phyloP scores from a whole-genome alignment of 495 filamentous ascomycete genomes.

The Friedmanniomyces endolithicus region DNA sequence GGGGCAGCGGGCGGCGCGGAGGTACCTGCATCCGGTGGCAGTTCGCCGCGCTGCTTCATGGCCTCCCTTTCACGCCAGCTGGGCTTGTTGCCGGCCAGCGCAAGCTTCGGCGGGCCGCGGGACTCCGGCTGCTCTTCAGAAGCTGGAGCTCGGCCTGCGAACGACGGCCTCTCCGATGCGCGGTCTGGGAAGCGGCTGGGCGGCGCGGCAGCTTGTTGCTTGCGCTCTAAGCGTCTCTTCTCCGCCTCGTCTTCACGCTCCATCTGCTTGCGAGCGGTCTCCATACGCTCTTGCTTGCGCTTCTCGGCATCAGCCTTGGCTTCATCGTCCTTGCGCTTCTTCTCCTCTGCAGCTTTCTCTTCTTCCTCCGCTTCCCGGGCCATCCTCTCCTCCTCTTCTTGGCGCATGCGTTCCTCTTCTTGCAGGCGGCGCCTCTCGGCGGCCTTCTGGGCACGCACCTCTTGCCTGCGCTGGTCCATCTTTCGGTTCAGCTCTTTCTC shows the following conservation, averaged over 20 bases:
- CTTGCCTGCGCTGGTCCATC: slow-evolving; percentile 74
- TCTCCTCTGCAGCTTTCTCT: slow-evolving; percentile 58
- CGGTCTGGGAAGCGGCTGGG: slow-evolving; percentile 34
- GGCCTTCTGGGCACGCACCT: slow-evolving; percentile 58
- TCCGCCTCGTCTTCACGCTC: slow-evolving; percentile 60
- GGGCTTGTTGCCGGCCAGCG: slow-evolving; percentile 50
- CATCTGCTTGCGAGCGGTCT: slow-evolving; percentile 49
- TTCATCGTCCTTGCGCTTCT: slow-evolving; percentile 46
- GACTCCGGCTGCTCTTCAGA: slow-evolving; percentile 16
- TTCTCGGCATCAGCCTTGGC: slow-evolving; percentile 77
- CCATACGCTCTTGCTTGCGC: slow-evolving; percentile 48
- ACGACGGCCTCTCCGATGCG: slow-evolving; percentile 25
- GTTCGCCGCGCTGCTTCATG: slow-evolving; percentile 40
- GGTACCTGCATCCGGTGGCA: slow-evolving; percentile 8
- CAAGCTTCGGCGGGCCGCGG: slow-evolving; percentile 52
- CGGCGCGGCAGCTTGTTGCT: slow-evolving; percentile 7
- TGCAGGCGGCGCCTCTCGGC: slow-evolving; percentile 71
- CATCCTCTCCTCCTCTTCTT: slow-evolving; percentile 76
- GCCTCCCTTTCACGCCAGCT: slow-evolving; percentile 82
- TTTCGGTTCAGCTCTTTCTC: slow-evolving; percentile 81
- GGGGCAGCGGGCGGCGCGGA: slow-evolving; percentile 18
- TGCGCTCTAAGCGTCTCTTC: slow-evolving; percentile 14
- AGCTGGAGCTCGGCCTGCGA: slow-evolving; percentile 3
- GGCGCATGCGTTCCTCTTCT: slow-evolving; percentile 57
- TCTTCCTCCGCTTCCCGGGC: slow-evolving; percentile 73